Percentiles rank a stretch among this genome's conserved stretches.
These are phyloP conservation scores for Pichia kluyveri DNA, from an alignment of 805 yeast species.

Conservation along the genomic window DNA sequence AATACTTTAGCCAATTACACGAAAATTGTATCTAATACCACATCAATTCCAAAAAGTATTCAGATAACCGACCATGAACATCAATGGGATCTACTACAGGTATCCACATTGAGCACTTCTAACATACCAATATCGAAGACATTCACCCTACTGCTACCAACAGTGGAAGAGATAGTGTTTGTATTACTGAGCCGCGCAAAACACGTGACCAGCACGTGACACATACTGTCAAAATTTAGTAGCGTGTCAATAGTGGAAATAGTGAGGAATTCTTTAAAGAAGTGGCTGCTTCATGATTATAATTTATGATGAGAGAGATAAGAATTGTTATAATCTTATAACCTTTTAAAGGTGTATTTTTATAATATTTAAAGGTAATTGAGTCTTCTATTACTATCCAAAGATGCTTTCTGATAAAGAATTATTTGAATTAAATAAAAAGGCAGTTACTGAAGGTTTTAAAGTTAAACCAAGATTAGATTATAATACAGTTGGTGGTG, in stretches of 20 bases:
- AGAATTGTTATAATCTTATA: neutral
- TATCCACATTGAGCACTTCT: neutral
- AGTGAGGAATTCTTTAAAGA: neutral
- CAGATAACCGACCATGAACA: neutral
- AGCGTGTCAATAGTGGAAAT: neutral
- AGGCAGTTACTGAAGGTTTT: slow-evolving; percentile 88
- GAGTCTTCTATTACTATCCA: too few relatives aligned
- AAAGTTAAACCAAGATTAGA: slow-evolving; percentile 83
- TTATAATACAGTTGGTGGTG: slow-evolving; percentile 96
- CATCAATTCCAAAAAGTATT: neutral
- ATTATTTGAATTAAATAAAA: slow-evolving; percentile 67
- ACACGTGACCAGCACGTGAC: neutral
- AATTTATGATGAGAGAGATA: neutral
- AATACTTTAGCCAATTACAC: neutral
- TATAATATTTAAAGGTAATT: too few relatives aligned
- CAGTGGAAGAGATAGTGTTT: neutral
- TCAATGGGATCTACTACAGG: neutral
- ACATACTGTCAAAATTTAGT: neutral
- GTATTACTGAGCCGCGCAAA: neutral
- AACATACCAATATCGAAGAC: neutral
- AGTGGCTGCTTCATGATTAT: neutral
- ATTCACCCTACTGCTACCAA: neutral
- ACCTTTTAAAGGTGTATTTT: too few relatives aligned
- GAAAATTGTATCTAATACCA: neutral
- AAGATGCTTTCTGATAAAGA: slow-evolving; percentile 31